Evolutionary conservation across 768 basidiomycete genomes (phyloP).

Genomic region (Fomitopsis pulvina): DNA sequence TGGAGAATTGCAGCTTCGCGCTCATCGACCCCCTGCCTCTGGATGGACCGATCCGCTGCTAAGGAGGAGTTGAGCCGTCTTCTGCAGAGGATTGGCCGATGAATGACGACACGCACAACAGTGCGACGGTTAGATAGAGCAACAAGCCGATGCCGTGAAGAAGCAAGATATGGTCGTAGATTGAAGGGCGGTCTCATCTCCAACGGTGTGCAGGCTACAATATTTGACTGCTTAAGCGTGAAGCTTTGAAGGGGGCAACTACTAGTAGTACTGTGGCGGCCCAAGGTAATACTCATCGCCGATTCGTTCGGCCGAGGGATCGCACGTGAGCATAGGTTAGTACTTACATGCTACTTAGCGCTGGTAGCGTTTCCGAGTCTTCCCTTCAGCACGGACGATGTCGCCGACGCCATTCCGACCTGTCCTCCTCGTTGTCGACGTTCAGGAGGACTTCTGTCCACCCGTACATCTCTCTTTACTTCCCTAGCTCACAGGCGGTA

Average conservation of each 20-base stretch:
- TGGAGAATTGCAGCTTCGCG: slow-evolving; percentile 2
- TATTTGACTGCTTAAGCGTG: too few species aligned
- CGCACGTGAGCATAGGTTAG: too few species aligned
- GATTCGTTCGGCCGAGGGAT: too few species aligned
- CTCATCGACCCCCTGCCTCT: background rate
- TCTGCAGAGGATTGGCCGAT: background rate
- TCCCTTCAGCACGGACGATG: background rate
- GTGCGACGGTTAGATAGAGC: background rate
- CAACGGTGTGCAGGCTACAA: too few species aligned
- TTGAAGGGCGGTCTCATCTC: background rate
- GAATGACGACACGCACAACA: slow-evolving; percentile 3
- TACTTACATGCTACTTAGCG: background rate
- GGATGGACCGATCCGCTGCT: background rate
- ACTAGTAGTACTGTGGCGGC: too few species aligned
- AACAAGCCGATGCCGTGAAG: background rate
- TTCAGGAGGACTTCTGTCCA: slow-evolving; percentile 78
- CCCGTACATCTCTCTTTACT: slow-evolving; percentile 12
- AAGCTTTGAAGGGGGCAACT: too few species aligned
- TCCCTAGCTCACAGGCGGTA: background rate
- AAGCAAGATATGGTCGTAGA: background rate
- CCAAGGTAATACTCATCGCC: too few species aligned
- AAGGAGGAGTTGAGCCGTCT: slow-evolving; percentile 7
- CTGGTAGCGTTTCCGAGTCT: background rate
- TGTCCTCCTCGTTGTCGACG: slow-evolving; percentile 68
- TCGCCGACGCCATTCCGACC: slow-evolving; percentile 23